Evolutionary conservation across 2,329 filamentous ascomycete species (phyloP), one percentile per base, ranked within the genome.

Genomic region (Aureobasidium sp.): DNA sequence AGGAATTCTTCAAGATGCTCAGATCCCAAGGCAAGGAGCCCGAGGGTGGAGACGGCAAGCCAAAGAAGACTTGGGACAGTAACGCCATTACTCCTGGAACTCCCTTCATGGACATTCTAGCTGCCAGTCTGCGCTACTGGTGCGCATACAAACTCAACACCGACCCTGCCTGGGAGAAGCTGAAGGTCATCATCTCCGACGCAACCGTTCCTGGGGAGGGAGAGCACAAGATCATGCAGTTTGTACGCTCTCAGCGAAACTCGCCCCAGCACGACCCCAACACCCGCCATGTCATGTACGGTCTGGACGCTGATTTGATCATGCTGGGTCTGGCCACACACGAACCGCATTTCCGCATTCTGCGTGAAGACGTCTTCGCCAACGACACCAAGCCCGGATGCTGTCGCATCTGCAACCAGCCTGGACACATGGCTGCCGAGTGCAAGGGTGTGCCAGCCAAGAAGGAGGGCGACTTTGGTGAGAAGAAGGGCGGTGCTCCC

Each of bases 201-300:
- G 93, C 94, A 60, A 97, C 93, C 44, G 92, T 99, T 42, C 94
- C 94, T 60, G 94, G 94, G 72, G 94, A 99, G 77, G 94, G 94
- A 73, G 94, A 99, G 78, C 94, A 99, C 76, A 99, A 99, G 76
- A 97, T 99, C 71, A 99, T 99, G 94, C 87, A 94, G 68, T 99
- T 97, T 73, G 85, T 99, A 67, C 87, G 94, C 70, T 96, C 93
- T 40, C 95, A 99, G 75, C 86, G 94, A 70, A 85, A 89, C 54
- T 94, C 90, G 59, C 88, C 92, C 5, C 88, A 95, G 66, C 91
- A 99, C 74, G 88, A 99, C 70, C 94, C 94, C 27, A 97, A 99
- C 74, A 97, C 94, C 24, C 89, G 90, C 64, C 94, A 99, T 77
- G 95, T 99, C 69, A 97, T 99, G 65, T 99, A 99, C 72, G 94